Conservation (phyloP, 2,329 filamentous ascomycete species). For the Phialophora macrospora region DNA sequence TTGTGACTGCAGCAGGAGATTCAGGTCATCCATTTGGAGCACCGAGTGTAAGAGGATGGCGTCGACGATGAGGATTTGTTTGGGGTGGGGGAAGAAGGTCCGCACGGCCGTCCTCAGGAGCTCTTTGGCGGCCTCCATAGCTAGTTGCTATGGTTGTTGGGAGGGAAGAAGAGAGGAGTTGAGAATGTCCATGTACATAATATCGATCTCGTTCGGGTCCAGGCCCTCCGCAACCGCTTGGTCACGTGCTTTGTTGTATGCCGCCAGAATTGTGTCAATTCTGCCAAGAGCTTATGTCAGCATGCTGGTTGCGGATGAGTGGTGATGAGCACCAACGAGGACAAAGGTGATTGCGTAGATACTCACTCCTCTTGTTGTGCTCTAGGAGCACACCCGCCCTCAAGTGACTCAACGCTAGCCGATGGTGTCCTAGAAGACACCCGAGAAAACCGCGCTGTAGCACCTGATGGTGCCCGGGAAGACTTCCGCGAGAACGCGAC, state of each 20-base stretch:
- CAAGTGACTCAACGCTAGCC: background rate
- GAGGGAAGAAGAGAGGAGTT: background rate
- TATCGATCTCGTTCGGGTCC: constrained; percentile 6
- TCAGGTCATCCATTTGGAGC: constrained; percentile 84
- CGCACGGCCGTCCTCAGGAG: constrained; percentile 85
- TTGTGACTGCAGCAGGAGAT: constrained; percentile 84
- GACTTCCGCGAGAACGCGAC: background rate
- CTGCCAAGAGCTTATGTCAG: background rate
- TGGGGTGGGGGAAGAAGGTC: constrained; percentile 78
- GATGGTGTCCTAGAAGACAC: background rate
- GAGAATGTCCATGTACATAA: background rate
- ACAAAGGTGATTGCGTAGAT: background rate
- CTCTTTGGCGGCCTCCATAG: constrained; percentile 71
- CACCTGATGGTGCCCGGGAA: background rate
- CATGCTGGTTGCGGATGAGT: background rate
- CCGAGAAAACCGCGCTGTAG: background rate
- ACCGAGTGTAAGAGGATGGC: constrained; percentile 76
- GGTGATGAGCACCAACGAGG: too few relatives aligned
- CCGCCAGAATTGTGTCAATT: background rate
- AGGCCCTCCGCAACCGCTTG: background rate
- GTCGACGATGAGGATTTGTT: constrained; percentile 81
- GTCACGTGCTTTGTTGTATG: constrained; percentile 6
- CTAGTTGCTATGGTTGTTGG: constrained; percentile 4
- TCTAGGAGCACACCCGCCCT: background rate
- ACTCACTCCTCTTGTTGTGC: constrained; percentile 5